Conservation (phyloP, 345 rosid genomes). For the Populus euphratica region DNA sequence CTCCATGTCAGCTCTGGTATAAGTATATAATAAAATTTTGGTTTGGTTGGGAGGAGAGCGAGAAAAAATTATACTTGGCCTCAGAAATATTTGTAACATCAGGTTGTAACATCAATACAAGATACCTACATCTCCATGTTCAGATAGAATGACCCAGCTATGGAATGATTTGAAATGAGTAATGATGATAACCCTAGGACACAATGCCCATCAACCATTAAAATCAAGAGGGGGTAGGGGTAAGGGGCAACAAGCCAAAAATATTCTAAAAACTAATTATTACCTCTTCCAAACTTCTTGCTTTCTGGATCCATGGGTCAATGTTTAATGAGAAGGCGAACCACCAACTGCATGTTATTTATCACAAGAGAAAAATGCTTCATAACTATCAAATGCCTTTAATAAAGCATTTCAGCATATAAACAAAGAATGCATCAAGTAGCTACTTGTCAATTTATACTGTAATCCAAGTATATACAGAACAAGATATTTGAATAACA, state of each 20-base stretch:
- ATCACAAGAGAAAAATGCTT: not conserved
- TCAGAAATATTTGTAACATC: too few species aligned
- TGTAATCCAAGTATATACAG: not conserved
- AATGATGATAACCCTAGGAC: not conserved
- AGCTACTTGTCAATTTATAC: not conserved
- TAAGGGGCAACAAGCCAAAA: not conserved
- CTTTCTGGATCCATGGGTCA: constrained; percentile 61
- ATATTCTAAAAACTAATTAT: constrained; percentile 16
- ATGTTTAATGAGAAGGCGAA: constrained; percentile 18
- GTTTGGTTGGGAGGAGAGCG: not conserved
- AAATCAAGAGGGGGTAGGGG: not conserved
- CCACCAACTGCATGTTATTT: constrained; percentile 37
- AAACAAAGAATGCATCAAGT: not conserved
- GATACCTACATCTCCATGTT: too few species aligned
- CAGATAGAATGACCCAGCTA: not conserved
- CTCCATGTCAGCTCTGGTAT: not conserved
- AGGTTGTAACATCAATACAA: too few species aligned
- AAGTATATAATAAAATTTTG: not conserved
- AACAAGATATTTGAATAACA: not conserved
- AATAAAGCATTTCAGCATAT: not conserved
- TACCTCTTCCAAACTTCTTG: constrained; percentile 70
- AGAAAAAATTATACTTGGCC: not conserved
- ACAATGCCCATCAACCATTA: not conserved
- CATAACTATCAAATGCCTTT: not conserved
- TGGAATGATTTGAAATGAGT: not conserved